Base-by-base conservation (phyloP, 2,329 filamentous ascomycete species). In the Domatiomyces catenatus region DNA sequence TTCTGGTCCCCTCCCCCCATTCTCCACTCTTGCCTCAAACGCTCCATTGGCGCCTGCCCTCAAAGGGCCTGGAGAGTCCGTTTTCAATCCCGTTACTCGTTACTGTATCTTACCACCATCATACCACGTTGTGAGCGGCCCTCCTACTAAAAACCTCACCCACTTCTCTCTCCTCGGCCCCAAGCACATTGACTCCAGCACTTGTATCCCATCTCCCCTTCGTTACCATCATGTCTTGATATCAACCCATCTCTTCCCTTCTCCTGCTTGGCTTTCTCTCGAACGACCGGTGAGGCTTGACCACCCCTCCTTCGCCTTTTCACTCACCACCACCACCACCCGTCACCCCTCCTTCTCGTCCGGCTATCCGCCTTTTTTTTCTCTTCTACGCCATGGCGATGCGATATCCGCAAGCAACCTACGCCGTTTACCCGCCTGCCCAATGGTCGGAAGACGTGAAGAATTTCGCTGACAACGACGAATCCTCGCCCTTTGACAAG, bases 391-490 rank as follows among this genome's bases (percentile, higher is more conserved):
- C 44, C 48, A 59, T 59, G 55, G 59, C 58, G 8, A 66, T 69
- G 55, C 65, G 66, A 59, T 72, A 69, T 62, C 66, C 66, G 54
- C 67, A 69, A 58, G 64, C 64, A 48, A 56, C 59, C 50, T 63
- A 64, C 47, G 69, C 65, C 55, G 64, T 67, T 57, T 71, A 71
- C 56, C 66, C 66, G 56, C 67, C 67, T 55, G 63, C 67, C 51
- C 64, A 69, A 22, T 67, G 68, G 52, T 60, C 66, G 46, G 61
- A 71, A 55, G 67, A 71, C 53, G 58, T 68, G 52, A 69, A 69
- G 56, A 60, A 65, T 42, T 66, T 65, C 53, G 59, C 65, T 43
- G 69, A 71, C 60, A 69, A 71, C 59, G 74, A 75, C 61, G 73
- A 77, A 62, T 73, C 75, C 69, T 71, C 69, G 58, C 32, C 32